Evolutionary conservation across 2,329 filamentous ascomycete species (phyloP).

Genomic region (Pleurostoma richardsiae): DNA sequence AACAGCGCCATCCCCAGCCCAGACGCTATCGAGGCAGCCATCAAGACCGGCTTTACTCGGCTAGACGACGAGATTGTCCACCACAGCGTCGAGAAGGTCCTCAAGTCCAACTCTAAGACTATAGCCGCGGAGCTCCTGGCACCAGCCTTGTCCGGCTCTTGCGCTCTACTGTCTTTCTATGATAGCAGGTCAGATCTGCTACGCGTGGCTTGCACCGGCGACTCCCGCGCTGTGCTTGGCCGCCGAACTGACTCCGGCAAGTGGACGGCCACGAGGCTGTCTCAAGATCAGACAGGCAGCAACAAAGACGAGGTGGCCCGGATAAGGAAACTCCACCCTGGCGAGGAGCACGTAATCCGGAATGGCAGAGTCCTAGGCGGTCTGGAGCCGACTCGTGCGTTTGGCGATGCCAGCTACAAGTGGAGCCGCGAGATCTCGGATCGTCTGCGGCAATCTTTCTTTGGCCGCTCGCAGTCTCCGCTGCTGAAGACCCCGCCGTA

Average conservation of each 20-base stretch:
- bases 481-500: slow-evolving; percentile 89
- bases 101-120: slow-evolving; percentile 84
- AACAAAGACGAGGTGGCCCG: slow-evolving; percentile 81
- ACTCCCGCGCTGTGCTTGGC: slow-evolving; percentile 91
- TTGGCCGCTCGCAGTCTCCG: slow-evolving; percentile 72
- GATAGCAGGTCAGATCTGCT: slow-evolving; percentile 82
- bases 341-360: slow-evolving; percentile 79
- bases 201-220: slow-evolving; percentile 91
- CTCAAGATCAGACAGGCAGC: slow-evolving; percentile 88
- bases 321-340: slow-evolving; percentile 80
- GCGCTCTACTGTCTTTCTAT: slow-evolving; percentile 93
- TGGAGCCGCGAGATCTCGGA: slow-evolving; percentile 84
- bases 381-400: slow-evolving; percentile 87
- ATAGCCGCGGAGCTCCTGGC: slow-evolving; percentile 87
- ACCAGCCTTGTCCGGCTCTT: slow-evolving; percentile 93
- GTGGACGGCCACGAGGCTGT: slow-evolving; percentile 87
- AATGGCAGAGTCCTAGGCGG: slow-evolving; percentile 90
- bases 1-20: slow-evolving; percentile 62
- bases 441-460: slow-evolving; percentile 79
- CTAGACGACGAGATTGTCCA: slow-evolving; percentile 94
- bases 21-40: slow-evolving; percentile 81
- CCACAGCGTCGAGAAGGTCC: slow-evolving; percentile 84
- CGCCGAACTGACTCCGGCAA: slow-evolving; percentile 74
- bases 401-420: slow-evolving; percentile 96
- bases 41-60: slow-evolving; percentile 84